These are phyloP conservation scores for Amphichorda felina DNA, from an alignment of 2,329 filamentous ascomycete genomes.

Conservation along the genomic window DNA sequence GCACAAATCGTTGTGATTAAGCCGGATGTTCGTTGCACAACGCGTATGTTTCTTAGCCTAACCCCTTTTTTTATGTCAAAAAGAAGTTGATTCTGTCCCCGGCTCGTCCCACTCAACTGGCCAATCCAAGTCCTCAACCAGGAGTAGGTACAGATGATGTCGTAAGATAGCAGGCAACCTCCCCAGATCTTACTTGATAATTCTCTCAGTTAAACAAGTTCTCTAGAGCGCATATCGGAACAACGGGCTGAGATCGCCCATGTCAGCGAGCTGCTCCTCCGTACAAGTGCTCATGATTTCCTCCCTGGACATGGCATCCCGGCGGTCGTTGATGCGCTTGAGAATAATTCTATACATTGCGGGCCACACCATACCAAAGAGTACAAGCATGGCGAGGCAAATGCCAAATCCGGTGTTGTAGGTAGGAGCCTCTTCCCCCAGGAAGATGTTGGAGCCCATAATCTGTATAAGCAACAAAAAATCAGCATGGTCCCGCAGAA, in stretches of 20 bases:
- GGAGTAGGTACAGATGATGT: too few relatives aligned
- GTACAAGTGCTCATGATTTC: conserved; percentile 9
- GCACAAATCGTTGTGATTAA: too few relatives aligned
- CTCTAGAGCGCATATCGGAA: conserved; percentile 7
- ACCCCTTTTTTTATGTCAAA: too few relatives aligned
- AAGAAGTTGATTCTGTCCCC: too few relatives aligned
- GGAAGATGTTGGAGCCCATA: conserved; percentile 6
- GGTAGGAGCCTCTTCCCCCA: conserved; percentile 3
- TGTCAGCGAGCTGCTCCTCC: conserved; percentile 7
- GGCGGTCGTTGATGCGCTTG: conserved; percentile 9
- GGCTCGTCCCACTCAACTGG: too few relatives aligned
- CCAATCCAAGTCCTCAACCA: too few relatives aligned
- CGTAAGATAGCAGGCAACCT: too few relatives aligned
- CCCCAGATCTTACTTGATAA: too few relatives aligned
- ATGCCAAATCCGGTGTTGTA: conserved; percentile 6
- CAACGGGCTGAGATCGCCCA: conserved; percentile 10
- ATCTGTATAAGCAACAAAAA: too few relatives aligned
- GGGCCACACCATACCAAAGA: conserved; percentile 1
- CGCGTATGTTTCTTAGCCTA: too few relatives aligned
- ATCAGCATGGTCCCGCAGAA: too few relatives aligned
- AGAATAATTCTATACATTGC: background rate
- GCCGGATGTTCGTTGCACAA: too few relatives aligned
- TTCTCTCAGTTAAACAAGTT: background rate
- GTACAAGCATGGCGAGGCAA: conserved; percentile 2
- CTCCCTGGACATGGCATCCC: conserved; percentile 6